Evolutionary conservation across 2,329 filamentous ascomycete species (phyloP), one percentile per base, ranked within the genome.

Genomic region (Exophiala dermatitidis): DNA sequence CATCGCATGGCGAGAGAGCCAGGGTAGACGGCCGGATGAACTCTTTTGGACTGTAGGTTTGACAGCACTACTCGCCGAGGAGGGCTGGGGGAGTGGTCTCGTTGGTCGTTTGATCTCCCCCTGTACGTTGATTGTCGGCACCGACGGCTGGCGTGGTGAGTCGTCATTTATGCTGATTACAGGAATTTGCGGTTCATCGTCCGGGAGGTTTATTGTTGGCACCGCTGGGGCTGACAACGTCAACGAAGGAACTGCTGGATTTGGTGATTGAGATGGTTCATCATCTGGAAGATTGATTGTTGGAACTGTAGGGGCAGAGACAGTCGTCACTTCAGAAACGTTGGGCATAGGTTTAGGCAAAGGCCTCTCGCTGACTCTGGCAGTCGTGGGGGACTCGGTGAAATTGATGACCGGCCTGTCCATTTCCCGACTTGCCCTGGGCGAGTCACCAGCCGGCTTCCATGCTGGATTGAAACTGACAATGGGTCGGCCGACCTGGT

Each of bases 381-480:
- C 33, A 3, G 36, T 41, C 30, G 51, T 33, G 9, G 56, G 50
- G n/a, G 34, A 56, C 58, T 54, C 57, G 38, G 48, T 62, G 54
- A 54, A 48, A 19, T 49, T 63, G 55, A 50, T 53, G 38, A 53
- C 61, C 2, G 60, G 55, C 50, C 54, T 61, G 19, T 60, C 62
- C 1, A 55, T 36, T 34, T 62, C 58, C 10, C 5, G 65, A 58
- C 54, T 69, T 63, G 29, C 64, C 58, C 70, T 74, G 73, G 79
- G 60, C 5, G 61, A 62, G 12, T 62, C 57, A 32, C 46, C 56
- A 3, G 52, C 44, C 9, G 55, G 74, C 71, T 84, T 86, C 74
- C 88, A 95, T 68, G 85, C 81, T 65, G 81, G 81, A 72, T 95
- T 81, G 78, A 97, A 97, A 79, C 91, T 97, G 77, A 97, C 91